Conservation (phyloP, 1,284 basidiomycete genomes). For the Thelephora terrestris region DNA sequence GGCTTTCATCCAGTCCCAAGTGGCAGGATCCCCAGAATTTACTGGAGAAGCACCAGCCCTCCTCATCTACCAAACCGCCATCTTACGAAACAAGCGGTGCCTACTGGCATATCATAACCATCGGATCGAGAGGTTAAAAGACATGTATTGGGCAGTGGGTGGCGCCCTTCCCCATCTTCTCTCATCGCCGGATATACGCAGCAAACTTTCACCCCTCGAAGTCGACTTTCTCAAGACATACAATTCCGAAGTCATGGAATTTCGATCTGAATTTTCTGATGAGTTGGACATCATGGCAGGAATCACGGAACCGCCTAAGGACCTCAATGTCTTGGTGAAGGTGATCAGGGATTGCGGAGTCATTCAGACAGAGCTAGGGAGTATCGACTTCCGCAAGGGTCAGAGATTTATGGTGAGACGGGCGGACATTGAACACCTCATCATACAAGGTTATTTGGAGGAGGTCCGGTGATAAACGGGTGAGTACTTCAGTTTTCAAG, state of each 20-base stretch:
- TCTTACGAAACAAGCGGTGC: conserved; percentile 87
- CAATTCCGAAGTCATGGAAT: conserved; percentile 71
- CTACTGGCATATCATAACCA: conserved; percentile 87
- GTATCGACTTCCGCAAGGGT: conserved; percentile 81
- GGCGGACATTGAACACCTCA: conserved; percentile 84
- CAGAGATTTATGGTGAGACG: conserved; percentile 81
- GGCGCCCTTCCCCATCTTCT: conserved; percentile 86
- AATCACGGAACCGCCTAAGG: conserved; percentile 70
- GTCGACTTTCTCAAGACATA: conserved; percentile 86
- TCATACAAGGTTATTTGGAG: conserved; percentile 87
- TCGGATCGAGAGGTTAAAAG: conserved; percentile 72
- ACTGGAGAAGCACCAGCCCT: conserved; percentile 49
- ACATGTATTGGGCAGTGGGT: conserved; percentile 88
- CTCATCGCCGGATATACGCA: conserved; percentile 53
- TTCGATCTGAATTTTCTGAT: conserved; percentile 66
- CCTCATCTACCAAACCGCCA: conserved; percentile 80
- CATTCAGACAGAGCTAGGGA: conserved; percentile 82
- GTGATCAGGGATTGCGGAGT: conserved; percentile 82
- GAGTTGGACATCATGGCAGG: conserved; percentile 80
- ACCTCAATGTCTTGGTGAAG: conserved; percentile 68
- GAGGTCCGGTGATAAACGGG: conserved; percentile 23
- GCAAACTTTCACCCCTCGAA: conserved; percentile 80
- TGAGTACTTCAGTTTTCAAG: background rate
- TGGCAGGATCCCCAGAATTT: conserved; percentile 24
- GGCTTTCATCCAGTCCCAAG: conserved; percentile 38